Conservation (phyloP, 2,329 filamentous ascomycete species). For the Fusarium penzigii region DNA sequence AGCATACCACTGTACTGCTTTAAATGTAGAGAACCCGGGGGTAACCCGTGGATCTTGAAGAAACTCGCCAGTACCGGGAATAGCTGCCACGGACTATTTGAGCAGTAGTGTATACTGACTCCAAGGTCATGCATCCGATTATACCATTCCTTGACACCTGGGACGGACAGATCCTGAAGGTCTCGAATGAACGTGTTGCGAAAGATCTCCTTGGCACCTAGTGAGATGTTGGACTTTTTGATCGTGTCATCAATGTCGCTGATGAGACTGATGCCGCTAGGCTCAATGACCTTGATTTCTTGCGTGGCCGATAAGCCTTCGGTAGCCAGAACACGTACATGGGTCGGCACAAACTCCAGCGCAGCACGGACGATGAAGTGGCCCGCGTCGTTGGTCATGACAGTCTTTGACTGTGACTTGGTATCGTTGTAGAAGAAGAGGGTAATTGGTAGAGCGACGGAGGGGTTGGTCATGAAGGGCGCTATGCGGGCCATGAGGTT, state of each 20-base stretch:
- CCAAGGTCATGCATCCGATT: slow-evolving; percentile 73
- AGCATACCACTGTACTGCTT: slow-evolving; percentile 98
- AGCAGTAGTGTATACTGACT: slow-evolving; percentile 93
- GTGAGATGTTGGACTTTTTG: slow-evolving; percentile 88
- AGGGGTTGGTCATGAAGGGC: slow-evolving; percentile 85
- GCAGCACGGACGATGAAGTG: slow-evolving; percentile 83
- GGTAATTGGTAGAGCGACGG: slow-evolving; percentile 77
- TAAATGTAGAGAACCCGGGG: slow-evolving; percentile 86
- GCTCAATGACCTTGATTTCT: slow-evolving; percentile 74
- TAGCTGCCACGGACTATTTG: slow-evolving; percentile 98
- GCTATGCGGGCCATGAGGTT: slow-evolving; percentile 85
- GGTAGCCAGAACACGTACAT: slow-evolving; percentile 83
- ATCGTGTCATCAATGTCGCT: slow-evolving; percentile 98
- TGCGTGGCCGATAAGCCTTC: slow-evolving; percentile 82
- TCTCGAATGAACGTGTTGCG: slow-evolving; percentile 94
- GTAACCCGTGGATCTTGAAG: slow-evolving; percentile 78
- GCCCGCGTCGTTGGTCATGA: slow-evolving; percentile 83
- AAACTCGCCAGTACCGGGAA: slow-evolving; percentile 87
- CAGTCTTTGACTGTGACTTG: slow-evolving; percentile 79
- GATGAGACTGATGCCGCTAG: slow-evolving; percentile 83
- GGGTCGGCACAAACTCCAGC: slow-evolving; percentile 86
- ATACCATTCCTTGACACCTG: slow-evolving; percentile 92
- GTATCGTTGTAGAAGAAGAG: slow-evolving; percentile 93
- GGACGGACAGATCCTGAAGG: slow-evolving; percentile 75
- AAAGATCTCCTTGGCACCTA: slow-evolving; percentile 90